Percentiles rank a stretch among this genome's conserved stretches.
Evolutionary conservation across 1,139 yeast genomes (phyloP).

Genomic region (Blastobotrys elegans): DNA sequence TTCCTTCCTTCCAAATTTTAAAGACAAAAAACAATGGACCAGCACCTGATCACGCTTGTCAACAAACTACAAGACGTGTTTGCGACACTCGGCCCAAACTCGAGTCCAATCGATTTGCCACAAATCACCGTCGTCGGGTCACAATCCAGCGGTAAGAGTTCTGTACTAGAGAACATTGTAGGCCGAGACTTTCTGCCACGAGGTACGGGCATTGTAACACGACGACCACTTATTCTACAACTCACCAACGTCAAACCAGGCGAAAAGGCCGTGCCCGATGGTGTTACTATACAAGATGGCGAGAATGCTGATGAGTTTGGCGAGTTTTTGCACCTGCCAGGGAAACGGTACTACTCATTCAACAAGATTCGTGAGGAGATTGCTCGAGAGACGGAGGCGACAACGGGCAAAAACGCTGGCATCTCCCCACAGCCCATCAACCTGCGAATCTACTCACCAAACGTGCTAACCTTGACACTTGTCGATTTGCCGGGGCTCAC

Average conservation of each 20-base stretch:
- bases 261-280: conserved; percentile 84
- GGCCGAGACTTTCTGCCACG: conserved; percentile 96
- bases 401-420: conserved; percentile 89
- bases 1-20: not conserved
- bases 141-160: conserved; percentile 90
- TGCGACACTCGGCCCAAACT: conserved; percentile 74
- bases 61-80: conserved; percentile 91
- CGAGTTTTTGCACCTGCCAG: conserved; percentile 89
- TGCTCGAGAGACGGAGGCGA: conserved; percentile 88
- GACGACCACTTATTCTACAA: conserved; percentile 85
- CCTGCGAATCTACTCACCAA: conserved; percentile 91
- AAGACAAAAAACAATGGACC: conserved; percentile 56
- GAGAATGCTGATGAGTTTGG: conserved; percentile 97
- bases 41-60: conserved; percentile 78
- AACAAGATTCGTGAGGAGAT: conserved; percentile 89
- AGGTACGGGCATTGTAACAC: conserved; percentile 93
- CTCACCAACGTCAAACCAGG: conserved; percentile 59
- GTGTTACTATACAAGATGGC: conserved; percentile 58
- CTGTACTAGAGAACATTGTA: conserved; percentile 89
- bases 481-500: conserved; percentile 99
- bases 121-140: conserved; percentile 97
- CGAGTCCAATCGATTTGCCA: conserved; percentile 63
- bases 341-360: conserved; percentile 79
- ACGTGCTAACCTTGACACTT: conserved; percentile 91
- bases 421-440: conserved; percentile 91